Evolutionary conservation across 208 protist genomes (phyloP).

Genomic region (Trichomonas vaginalis): DNA sequence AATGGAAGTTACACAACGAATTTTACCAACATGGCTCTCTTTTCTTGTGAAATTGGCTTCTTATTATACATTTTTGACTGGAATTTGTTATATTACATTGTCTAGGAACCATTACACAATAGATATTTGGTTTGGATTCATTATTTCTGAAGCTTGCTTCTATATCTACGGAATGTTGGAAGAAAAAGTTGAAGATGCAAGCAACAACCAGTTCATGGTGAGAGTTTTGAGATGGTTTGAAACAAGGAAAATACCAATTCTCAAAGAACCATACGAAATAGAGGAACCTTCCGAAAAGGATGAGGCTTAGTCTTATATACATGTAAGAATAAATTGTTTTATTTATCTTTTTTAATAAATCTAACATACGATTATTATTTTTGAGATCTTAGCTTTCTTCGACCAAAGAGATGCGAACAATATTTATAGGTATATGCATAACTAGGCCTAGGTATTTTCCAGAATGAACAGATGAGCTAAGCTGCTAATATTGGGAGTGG

Average conservation of each 20-base stretch:
- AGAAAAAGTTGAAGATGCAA: neutral
- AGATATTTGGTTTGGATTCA: neutral
- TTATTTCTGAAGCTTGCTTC: neutral
- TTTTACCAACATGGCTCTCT: neutral
- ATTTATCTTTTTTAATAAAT: too few species aligned
- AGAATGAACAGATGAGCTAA: too few species aligned
- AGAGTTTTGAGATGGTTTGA: neutral
- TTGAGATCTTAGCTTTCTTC: too few species aligned
- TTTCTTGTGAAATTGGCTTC: neutral
- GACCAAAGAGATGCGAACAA: too few species aligned
- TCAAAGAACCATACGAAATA: neutral
- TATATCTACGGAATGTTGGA: neutral
- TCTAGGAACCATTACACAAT: constrained; percentile 5
- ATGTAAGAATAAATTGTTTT: too few species aligned
- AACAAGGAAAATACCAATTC: neutral
- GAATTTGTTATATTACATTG: neutral
- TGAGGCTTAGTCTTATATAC: neutral
- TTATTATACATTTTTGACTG: neutral
- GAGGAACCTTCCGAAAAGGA: neutral
- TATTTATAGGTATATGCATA: too few species aligned
- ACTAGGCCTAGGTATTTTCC: too few species aligned
- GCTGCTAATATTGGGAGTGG: too few species aligned
- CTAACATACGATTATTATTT: too few species aligned
- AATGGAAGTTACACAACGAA: neutral
- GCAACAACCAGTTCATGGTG: neutral